Conservation (phyloP, 2,329 filamentous ascomycete species). For the Sordariomycetes sp. region DNA sequence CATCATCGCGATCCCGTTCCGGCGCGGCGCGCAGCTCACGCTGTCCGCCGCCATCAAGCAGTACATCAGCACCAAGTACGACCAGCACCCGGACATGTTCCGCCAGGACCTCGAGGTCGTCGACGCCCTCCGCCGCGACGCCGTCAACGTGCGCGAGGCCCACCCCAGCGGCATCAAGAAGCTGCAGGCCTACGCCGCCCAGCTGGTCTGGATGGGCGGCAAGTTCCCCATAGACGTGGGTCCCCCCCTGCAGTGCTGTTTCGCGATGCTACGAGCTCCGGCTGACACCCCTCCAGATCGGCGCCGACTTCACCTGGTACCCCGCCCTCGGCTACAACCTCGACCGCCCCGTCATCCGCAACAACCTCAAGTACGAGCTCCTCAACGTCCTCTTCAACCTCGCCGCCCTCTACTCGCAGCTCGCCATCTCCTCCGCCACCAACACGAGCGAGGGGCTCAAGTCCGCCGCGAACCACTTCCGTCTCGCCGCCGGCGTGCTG, state of each 20-base stretch:
- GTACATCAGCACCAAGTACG: conserved; percentile 97
- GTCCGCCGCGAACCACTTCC: conserved; percentile 81
- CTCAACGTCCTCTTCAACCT: conserved; percentile 92
- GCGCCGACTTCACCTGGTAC: conserved; percentile 95
- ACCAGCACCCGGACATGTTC: conserved; percentile 98
- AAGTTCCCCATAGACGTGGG: conserved; percentile 92
- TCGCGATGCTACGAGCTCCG: background rate
- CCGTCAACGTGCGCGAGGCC: conserved; percentile 80
- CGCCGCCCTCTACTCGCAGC: conserved; percentile 83
- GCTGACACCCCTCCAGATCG: conserved; percentile 46
- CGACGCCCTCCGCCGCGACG: conserved; percentile 71
- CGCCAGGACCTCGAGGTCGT: conserved; percentile 74
- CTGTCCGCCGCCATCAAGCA: conserved; percentile 77
- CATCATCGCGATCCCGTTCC: conserved; percentile 76
- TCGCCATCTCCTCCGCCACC: conserved; percentile 72
- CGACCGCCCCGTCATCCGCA: conserved; percentile 55
- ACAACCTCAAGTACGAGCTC: conserved; percentile 70
- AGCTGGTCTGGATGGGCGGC: conserved; percentile 83
- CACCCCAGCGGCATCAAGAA: conserved; percentile 79
- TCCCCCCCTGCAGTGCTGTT: background rate
- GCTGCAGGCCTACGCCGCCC: conserved; percentile 83
- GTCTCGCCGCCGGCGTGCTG: conserved; percentile 75
- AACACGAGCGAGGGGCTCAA: conserved; percentile 75
- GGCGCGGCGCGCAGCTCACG: conserved; percentile 68
- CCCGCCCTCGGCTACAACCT: conserved; percentile 85